Evolutionary conservation across 2,329 filamentous ascomycete genomes (phyloP), one percentile per base, ranked within the genome.

Genomic region (Colletotrichum sp.): DNA sequence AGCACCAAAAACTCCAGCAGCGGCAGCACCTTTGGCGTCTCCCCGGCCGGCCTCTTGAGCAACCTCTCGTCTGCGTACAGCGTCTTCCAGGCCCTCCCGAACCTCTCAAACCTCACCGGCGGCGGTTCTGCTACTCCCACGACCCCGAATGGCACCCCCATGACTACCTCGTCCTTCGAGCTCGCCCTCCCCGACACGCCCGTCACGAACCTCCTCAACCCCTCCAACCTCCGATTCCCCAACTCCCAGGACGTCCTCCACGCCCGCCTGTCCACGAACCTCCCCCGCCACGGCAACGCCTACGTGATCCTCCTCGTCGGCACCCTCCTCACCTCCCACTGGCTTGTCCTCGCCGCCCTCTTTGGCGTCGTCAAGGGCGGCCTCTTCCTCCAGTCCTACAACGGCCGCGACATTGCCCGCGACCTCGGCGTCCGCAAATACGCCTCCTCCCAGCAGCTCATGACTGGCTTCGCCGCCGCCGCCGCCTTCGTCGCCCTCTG

Each of bases 271-370:
- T 43, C 70, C 27, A 61, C 70, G 18, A 76, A 76, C 64, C 56
- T 76, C 9, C 65, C 39, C 32, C 74, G 74, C 64, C 74, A 76
- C 70, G 71, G 74, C 64, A 76, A 74, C 34, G 74, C 71, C 70
- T 76, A 76, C 48, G 61, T 68, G 34, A 73, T 76, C 64, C 74
- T 76, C n/a, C 64, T 76, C 30, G 74, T 76, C 64, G 74, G 74
- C 56, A 76, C 70, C 34, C 58, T 76, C 27, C 56, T 76, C 56
- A 70, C 74, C 9, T 73, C 70, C 12, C 74, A 76, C 48, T 76
- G 74, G 74, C 70, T 76, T 70, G 64, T 76, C 16, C 64, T 76
- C 32, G 70, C 70, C 34, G 64, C 74, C 39, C 32, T 76, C 39
- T 76, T 76, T 58, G 74, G 56, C 65, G 70, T 76, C 58, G 64